These are phyloP conservation scores for Mortierella sp. DNA, from an alignment of 371 early-diverging fungal species.

Conservation along the genomic window DNA sequence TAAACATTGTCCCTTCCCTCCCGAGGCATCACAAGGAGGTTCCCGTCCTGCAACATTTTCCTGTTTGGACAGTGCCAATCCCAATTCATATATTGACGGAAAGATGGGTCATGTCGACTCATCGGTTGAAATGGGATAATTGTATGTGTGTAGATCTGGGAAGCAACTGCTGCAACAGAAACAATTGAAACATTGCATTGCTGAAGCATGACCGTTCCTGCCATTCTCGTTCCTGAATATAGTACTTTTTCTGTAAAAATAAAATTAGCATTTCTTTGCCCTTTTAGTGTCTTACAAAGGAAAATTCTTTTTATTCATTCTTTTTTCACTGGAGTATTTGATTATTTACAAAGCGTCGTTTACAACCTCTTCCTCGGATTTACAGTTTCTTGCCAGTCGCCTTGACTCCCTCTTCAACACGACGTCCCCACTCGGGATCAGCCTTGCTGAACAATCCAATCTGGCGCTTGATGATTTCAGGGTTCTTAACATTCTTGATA, in stretches of 20 bases:
- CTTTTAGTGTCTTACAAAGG: neutral
- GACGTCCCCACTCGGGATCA: conserved; percentile 69
- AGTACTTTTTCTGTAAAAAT: neutral
- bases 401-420: conserved; percentile 66
- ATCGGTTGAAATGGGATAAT: neutral
- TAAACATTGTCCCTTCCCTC: too few species aligned
- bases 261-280: neutral
- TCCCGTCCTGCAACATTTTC: conserved; percentile 5
- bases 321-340: neutral
- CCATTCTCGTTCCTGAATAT: too few species aligned
- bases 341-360: too few species aligned
- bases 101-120: neutral
- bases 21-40: conserved; percentile 2
- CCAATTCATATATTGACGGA: neutral
- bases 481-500: conserved; percentile 62
- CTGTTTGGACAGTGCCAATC: neutral
- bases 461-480: conserved; percentile 69
- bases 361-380: neutral
- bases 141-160: too few species aligned
- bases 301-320: neutral
- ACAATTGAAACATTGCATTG: neutral
- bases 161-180: neutral
- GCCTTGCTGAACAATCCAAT: conserved; percentile 68
- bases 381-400: conserved; percentile 26
- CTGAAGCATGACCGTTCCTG: neutral